Evolutionary conservation across 192 early-diverging fungal species (phyloP).

Genomic region (Chytriomyces hyalinus): DNA sequence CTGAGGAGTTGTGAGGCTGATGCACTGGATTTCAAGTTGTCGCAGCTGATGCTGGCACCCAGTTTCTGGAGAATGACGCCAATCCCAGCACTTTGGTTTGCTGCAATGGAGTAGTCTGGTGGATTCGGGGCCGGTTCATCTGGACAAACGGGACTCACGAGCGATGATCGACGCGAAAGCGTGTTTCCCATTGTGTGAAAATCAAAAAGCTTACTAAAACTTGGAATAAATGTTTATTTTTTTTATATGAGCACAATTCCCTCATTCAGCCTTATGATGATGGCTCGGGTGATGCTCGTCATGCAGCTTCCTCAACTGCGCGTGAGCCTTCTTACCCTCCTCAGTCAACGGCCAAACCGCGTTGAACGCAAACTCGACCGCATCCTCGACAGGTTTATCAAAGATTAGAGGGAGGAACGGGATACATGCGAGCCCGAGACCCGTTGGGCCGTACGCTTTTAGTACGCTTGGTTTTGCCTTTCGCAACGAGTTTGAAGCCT

Average conservation of each 20-base stretch:
- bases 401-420: slow-evolving; percentile 65
- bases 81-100: no score
- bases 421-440: slow-evolving; percentile 58
- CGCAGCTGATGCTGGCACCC: no score
- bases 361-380: slow-evolving; percentile 62
- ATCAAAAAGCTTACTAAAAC: neutral
- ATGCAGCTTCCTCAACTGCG: neutral
- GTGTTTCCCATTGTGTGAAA: neutral
- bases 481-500: slow-evolving; percentile 16
- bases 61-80: no score
- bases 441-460: slow-evolving; percentile 62
- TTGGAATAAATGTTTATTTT: neutral
- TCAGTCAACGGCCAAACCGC: slow-evolving; percentile 27
- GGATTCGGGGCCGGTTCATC: neutral
- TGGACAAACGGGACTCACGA: neutral
- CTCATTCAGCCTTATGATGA: slow-evolving; percentile 14
- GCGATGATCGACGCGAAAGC: neutral
- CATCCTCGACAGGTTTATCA: slow-evolving; percentile 64
- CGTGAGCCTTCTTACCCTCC: slow-evolving; percentile 8
- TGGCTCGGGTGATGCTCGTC: neutral
- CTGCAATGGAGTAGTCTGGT: no score
- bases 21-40: no score
- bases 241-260: neutral
- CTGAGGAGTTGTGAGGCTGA: no score
- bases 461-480: slow-evolving; percentile 42